A percentile compares a stretch with the other conserved stretches of the same genome.
Evolutionary conservation across 2,329 filamentous ascomycete genomes (phyloP).

Genomic region (Botrytis medusae): DNA sequence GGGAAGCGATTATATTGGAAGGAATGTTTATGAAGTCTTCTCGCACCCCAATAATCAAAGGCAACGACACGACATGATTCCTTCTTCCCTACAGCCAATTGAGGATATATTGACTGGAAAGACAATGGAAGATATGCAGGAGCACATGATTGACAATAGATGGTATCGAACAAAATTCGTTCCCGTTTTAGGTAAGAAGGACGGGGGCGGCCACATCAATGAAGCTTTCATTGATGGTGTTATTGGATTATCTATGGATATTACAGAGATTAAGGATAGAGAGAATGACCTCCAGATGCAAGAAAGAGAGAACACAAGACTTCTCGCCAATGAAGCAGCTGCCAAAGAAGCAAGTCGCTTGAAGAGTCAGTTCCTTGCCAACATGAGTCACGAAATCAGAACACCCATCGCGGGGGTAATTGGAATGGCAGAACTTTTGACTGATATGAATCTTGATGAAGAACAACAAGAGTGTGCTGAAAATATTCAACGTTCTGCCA

Average conservation of each 20-base stretch:
- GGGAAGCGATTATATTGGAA: conserved; percentile 49
- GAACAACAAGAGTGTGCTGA: conserved; percentile 74
- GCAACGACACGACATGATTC: conserved; percentile 34
- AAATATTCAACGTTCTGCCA: conserved; percentile 76
- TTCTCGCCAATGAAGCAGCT: conserved; percentile 73
- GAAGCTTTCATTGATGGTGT: conserved; percentile 64
- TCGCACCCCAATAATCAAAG: conserved; percentile 35
- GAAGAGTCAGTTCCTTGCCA: conserved; percentile 77
- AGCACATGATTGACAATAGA: conserved; percentile 52
- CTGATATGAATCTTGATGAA: conserved; percentile 65
- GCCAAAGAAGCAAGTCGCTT: conserved; percentile 78
- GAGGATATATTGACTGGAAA: conserved; percentile 64
- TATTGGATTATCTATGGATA: conserved; percentile 77
- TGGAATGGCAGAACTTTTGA: conserved; percentile 73
- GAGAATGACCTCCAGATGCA: conserved; percentile 63
- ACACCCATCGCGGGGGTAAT: conserved; percentile 80
- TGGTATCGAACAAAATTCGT: conserved; percentile 73
- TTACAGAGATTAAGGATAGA: conserved; percentile 68
- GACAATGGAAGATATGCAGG: conserved; percentile 59
- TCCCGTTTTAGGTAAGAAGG: conserved; percentile 59
- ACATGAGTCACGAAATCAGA: conserved; percentile 79
- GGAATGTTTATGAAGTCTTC: conserved; percentile 66
- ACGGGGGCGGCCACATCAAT: conserved; percentile 50
- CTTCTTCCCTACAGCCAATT: conserved; percentile 55
- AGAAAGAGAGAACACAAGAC: conserved; percentile 66